A percentile compares a stretch with the other conserved stretches of the same genome.
phyloP scores from a whole-genome alignment of 2,329 filamentous ascomycete species.

The Alternaria sp. region DNA sequence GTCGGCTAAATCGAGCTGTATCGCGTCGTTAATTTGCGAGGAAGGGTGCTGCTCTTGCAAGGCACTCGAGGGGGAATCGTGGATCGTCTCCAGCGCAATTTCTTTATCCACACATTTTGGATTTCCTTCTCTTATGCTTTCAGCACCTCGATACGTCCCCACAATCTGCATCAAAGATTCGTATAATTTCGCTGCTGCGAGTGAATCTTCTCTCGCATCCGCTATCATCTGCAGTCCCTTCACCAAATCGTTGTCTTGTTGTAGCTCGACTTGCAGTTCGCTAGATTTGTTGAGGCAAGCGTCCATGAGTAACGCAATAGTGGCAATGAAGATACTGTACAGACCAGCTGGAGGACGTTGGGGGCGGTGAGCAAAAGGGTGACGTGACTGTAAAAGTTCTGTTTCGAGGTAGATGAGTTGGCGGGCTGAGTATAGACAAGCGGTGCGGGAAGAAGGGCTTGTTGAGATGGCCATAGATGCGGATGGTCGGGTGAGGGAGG shows the following conservation, averaged over 20 bases:
- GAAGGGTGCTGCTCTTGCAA: background rate
- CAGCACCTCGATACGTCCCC: background rate
- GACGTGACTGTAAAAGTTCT: background rate
- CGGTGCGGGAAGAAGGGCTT: background rate
- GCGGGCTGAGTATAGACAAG: background rate
- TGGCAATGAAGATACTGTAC: background rate
- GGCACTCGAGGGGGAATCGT: background rate
- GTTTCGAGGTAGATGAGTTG: background rate
- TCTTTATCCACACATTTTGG: too few relatives aligned
- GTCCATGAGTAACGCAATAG: background rate
- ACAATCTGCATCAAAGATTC: background rate
- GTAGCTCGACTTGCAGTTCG: background rate
- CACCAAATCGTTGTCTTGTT: background rate
- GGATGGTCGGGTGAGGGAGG: conserved; percentile 23
- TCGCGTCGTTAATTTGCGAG: background rate
- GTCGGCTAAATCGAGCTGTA: background rate
- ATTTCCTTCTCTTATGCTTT: too few relatives aligned
- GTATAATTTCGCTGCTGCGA: background rate
- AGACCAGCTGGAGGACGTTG: background rate
- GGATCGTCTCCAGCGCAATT: too few relatives aligned
- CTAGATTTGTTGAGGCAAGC: background rate
- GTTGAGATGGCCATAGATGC: background rate
- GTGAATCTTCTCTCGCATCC: background rate
- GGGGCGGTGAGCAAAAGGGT: background rate
- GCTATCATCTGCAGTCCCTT: background rate